Evolutionary conservation across 2,329 filamentous ascomycete genomes (phyloP).

Genomic region (Trichoderma lentiforme): DNA sequence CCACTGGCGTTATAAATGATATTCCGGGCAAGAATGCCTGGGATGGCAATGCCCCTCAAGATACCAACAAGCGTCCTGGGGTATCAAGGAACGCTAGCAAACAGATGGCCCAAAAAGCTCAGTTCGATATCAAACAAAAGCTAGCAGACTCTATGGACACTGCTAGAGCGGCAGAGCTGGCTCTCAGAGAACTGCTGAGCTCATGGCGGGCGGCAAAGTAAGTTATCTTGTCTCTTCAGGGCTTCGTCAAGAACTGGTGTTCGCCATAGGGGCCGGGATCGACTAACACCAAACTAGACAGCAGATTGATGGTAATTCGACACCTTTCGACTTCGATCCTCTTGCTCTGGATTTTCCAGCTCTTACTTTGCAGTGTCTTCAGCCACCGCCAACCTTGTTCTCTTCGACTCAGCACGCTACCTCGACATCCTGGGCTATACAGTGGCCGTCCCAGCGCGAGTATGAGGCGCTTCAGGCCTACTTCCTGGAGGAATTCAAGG

Average conservation of each 20-base stretch:
- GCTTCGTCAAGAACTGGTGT: not conserved
- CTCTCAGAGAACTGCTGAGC: conserved; percentile 75
- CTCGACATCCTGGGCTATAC: conserved; percentile 75
- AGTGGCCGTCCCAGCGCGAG: conserved; percentile 70
- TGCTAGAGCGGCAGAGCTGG: conserved; percentile 79
- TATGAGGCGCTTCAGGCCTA: conserved; percentile 66
- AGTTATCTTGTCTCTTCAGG: conserved; percentile 28
- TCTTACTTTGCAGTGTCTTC: conserved; percentile 76
- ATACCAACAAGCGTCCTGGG: conserved; percentile 35
- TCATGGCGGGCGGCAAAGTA: conserved; percentile 82
- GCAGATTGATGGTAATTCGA: conserved; percentile 52
- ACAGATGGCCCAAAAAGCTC: conserved; percentile 55
- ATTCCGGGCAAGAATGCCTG: conserved; percentile 47
- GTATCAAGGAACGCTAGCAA: conserved; percentile 46
- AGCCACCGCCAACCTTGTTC: conserved; percentile 77
- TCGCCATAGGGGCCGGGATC: not conserved
- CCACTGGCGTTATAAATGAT: conserved; percentile 75
- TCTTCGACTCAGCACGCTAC: conserved; percentile 76
- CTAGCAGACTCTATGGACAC: conserved; percentile 70
- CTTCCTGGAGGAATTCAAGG: conserved; percentile 64
- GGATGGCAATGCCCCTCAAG: conserved; percentile 35
- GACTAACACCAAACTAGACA: conserved; percentile 39
- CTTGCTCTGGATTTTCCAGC: conserved; percentile 82
- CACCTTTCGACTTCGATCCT: conserved; percentile 77
- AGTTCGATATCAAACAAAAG: conserved; percentile 62